Conservation (phyloP, 75 land plant genomes). For the Pinus albicaulis region DNA sequence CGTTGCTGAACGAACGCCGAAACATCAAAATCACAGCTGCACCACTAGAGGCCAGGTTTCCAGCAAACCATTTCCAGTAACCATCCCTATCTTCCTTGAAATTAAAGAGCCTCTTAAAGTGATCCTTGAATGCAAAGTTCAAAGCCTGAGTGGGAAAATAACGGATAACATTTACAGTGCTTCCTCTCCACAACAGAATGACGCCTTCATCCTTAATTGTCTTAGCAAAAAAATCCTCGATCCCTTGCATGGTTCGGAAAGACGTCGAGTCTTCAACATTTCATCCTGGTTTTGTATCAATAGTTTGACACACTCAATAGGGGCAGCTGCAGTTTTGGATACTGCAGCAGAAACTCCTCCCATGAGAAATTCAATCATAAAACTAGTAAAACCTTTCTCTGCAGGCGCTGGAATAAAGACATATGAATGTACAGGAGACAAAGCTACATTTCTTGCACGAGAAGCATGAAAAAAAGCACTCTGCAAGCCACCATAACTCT, state of each 20-base stretch:
- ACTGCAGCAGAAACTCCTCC: no score
- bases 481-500: neutral
- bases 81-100: conserved; percentile 62
- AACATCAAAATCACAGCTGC: no score
- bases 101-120: conserved; percentile 51
- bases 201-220: conserved; percentile 50
- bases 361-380: no score
- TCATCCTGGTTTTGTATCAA: no score
- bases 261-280: no score
- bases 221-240: no score
- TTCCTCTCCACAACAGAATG: conserved; percentile 41
- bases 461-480: neutral
- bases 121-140: no score
- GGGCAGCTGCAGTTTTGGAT: no score
- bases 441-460: neutral
- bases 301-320: no score
- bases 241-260: conserved; percentile 54
- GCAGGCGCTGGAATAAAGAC: conserved; percentile 32
- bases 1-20: no score
- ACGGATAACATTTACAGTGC: no score
- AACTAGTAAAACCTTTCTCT: conserved; percentile 29
- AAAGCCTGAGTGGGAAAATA: conserved; percentile 64
- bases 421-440: neutral
- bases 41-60: conserved; percentile 54
- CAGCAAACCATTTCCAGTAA: no score